A percentile compares a stretch with the other conserved stretches of the same genome.
Conservation (phyloP, 768 basidiomycete species). For the Macrolepiota fuliginosa region DNA sequence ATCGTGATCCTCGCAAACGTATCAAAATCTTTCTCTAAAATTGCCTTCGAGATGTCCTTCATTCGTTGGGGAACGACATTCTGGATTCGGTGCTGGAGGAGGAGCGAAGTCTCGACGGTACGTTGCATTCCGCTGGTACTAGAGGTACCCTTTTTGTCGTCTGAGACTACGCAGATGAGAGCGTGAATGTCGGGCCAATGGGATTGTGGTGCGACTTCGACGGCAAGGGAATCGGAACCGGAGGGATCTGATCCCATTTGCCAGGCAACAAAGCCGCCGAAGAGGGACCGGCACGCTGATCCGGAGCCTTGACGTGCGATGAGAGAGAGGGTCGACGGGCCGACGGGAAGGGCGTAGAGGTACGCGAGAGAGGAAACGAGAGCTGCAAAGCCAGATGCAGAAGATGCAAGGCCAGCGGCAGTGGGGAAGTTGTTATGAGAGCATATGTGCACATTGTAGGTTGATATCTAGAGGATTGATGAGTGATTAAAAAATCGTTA, state of each 20-base stretch:
- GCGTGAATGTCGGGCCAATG: slow-evolving; percentile 98
- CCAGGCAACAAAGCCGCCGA: slow-evolving; percentile 98
- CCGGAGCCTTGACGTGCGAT: slow-evolving; percentile 98
- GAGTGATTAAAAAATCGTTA: background rate
- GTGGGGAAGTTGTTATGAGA: slow-evolving; percentile 99
- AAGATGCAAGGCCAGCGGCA: slow-evolving; percentile 96
- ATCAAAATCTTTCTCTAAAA: slow-evolving; percentile 78
- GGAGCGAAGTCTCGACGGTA: slow-evolving; percentile 87
- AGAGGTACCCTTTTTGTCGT: slow-evolving; percentile 94
- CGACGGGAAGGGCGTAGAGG: slow-evolving; percentile 78
- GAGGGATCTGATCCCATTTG: slow-evolving; percentile 63
- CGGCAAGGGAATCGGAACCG: slow-evolving; percentile 86
- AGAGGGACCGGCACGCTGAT: slow-evolving; percentile 96
- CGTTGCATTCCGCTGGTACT: slow-evolving; percentile 97
- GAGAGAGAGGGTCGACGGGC: slow-evolving; percentile 80
- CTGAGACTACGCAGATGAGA: slow-evolving; percentile 94
- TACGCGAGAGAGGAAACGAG: slow-evolving; percentile 86
- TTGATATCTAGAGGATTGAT: slow-evolving; percentile 51
- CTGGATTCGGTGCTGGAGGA: slow-evolving; percentile 87
- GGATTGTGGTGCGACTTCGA: slow-evolving; percentile 76
- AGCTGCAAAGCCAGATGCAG: slow-evolving; percentile 96
- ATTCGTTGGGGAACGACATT: slow-evolving; percentile 87
- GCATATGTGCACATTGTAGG: slow-evolving; percentile 78
- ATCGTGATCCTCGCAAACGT: slow-evolving; percentile 90
- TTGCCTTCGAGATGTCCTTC: slow-evolving; percentile 78